A percentile compares a stretch with the other conserved stretches of the same genome.
Evolutionary conservation across 1,284 basidiomycete genomes (phyloP).

Genomic region (Boletus albobrunnescens): DNA sequence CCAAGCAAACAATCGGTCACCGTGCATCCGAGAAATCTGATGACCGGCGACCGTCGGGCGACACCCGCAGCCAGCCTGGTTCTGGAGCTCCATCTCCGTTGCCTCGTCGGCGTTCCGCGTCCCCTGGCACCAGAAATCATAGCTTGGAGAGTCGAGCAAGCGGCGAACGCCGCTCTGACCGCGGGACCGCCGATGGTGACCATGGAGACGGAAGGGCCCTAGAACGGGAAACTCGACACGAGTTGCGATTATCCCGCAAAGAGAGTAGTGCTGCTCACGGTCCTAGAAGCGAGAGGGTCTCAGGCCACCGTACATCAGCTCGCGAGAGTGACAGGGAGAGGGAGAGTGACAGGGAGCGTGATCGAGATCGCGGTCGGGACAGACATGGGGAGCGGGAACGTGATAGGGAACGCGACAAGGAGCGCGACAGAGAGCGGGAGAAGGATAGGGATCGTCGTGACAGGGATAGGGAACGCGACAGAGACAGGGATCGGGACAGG

Average conservation of each 20-base stretch:
- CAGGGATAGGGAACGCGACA: slow-evolving; percentile 41
- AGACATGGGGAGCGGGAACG: slow-evolving; percentile 44
- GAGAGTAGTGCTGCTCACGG: slow-evolving; percentile 47
- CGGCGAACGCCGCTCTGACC: slow-evolving; percentile 57
- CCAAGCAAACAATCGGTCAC: slow-evolving; percentile 55
- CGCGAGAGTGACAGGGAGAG: slow-evolving; percentile 40
- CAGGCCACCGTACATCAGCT: slow-evolving; percentile 35
- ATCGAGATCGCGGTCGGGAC: slow-evolving; percentile 41
- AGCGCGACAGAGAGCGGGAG: slow-evolving; percentile 40
- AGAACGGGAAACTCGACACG: slow-evolving; percentile 45
- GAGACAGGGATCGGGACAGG: slow-evolving; percentile 37
- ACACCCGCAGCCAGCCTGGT: slow-evolving; percentile 43
- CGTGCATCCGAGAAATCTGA: slow-evolving; percentile 34
- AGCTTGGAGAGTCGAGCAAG: slow-evolving; percentile 72
- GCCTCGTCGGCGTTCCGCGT: slow-evolving; percentile 55
- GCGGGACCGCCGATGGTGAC: slow-evolving; percentile 41
- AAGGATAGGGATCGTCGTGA: slow-evolving; percentile 41
- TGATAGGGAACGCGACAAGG: slow-evolving; percentile 39
- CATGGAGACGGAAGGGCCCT: slow-evolving; percentile 49
- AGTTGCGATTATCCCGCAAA: slow-evolving; percentile 39
- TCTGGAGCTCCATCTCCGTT: slow-evolving; percentile 52
- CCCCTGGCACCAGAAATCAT: slow-evolving; percentile 63
- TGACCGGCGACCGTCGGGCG: slow-evolving; percentile 38
- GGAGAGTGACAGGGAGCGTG: slow-evolving; percentile 44
- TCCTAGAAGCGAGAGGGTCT: slow-evolving; percentile 41